Percentiles rank a stretch among this genome's conserved stretches.
Evolutionary conservation across 2,329 filamentous ascomycete species (phyloP).

Genomic region (Calonectria montana): DNA sequence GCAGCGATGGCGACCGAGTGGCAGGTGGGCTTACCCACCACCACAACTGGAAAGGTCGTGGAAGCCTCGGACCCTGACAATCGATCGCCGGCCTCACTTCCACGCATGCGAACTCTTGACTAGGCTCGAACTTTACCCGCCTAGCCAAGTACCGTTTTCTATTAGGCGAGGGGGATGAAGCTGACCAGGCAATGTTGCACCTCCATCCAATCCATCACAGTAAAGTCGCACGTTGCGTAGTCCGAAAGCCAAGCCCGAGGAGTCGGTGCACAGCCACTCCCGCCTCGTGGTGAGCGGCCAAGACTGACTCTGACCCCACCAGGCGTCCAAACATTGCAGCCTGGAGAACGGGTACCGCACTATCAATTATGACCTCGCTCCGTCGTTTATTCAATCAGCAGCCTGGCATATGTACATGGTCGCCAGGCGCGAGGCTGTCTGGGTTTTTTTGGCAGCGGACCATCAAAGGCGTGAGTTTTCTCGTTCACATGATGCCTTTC

Average conservation of each 20-base stretch:
- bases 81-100: conserved; percentile 11
- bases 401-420: neutral
- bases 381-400: neutral
- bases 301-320: neutral
- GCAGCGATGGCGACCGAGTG: neutral
- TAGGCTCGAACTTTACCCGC: neutral
- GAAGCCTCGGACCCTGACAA: conserved; percentile 10
- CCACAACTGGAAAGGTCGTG: neutral
- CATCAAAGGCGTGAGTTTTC: neutral
- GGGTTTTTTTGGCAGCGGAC: neutral
- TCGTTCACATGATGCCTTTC: conserved; percentile 6
- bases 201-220: neutral
- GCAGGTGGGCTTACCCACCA: conserved; percentile 20
- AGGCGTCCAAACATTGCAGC: conserved; percentile 13
- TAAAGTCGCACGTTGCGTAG: neutral
- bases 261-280: conserved; percentile 23
- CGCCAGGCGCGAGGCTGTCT: conserved; percentile 11
- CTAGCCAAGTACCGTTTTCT: neutral
- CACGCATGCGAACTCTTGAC: conserved; percentile 10
- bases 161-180: neutral
- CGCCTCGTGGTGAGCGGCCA: conserved; percentile 9
- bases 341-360: conserved; percentile 12
- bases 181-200: neutral
- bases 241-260: conserved; percentile 22
- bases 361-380: conserved; percentile 3